Base-by-base conservation (phyloP, 192 early-diverging fungal species). In the Funneliformis mosseae region DNA sequence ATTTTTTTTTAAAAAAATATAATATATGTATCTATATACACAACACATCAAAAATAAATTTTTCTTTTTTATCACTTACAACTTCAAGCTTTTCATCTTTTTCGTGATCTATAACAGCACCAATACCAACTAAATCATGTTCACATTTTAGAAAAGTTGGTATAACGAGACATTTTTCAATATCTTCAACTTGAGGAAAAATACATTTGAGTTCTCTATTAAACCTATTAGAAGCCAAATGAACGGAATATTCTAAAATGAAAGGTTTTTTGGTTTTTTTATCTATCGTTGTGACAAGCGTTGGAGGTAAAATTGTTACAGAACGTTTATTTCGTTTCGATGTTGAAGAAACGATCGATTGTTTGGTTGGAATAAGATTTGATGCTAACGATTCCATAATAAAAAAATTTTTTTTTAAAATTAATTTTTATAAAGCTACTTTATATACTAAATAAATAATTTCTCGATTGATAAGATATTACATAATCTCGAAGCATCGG, bases 121-220 rank as follows among this genome's bases (percentile, higher is more conserved):
- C 89, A 60, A 93, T 89, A 46, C 92, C 93, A 33, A 96, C 90
- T 89, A 98, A 90, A 55, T 97, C 95, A 38, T 91, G 80, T 2
- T 71, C 68, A 62, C 94, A 93, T 75, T 87, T 88, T 81, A 96
- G 95, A 81, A 97, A 95, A 0, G 91, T 92, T 18, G 96, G 95
- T 5, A 98, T 89, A 25, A 98, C 88, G 41, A 95, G 59, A 16
- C 97, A 78, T 16, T 88, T 80, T 7, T 84, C 84, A 33, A 88
- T 81, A 38, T 81, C 82, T 75, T 77, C 75, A 43, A 76, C 81
- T 33, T 89, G 83, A 2, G 95, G 92, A 81, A 97, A 96, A 5
- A 96, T 90, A 10, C 90, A 84, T 6, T 83, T 84, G 60, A 97
- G 84, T 67, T 97, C 96, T 43, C 92, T 81, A 33, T 74, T 82